Evolutionary conservation across 768 basidiomycete genomes (phyloP), one percentile per base, ranked within the genome.

Genomic region (Hydnomerulius pinastri): DNA sequence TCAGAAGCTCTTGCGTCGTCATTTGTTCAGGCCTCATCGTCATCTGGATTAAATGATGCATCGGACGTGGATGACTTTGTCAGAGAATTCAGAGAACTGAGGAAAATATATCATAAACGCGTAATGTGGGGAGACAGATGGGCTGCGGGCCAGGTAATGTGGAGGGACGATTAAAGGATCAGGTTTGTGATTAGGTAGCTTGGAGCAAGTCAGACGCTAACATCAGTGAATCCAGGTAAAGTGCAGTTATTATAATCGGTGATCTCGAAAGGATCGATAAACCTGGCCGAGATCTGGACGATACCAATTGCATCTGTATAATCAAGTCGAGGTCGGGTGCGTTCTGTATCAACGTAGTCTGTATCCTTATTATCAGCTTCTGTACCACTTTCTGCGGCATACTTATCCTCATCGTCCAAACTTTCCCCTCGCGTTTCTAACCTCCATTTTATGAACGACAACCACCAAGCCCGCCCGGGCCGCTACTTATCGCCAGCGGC

Each of bases 21-120:
- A 0, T 97, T 98, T 64, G 79, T 97, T 23, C 84, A 88, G 49
- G 81, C 81, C 6, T 76, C 78, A 8, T 63, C 73, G 6, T 60
- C 70, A 17, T 56, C 69, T 17, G 57, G 23, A 20, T 32, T 54
- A 47, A 58, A 50, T 43, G 65, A 69, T 37, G 54, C 66, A 53
- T 44, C 55, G 45, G 89, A 90, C 28, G 79, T 94, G 20, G 94
- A 97, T 51, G 83, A 87, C 37, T 98, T 98, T 56, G 81, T 97
- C 45, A 85, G 76, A 59, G 84, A 92, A 58, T 97, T 95, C 73
- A 91, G 87, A 62, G 92, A 93, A 44, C 66, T 84, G 33, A 73
- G 96, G 56, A 95, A 92, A 71, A 77, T 79, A n/a, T 98, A 93
- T 68, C 95, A 98, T 67, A 97, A 96, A 70, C 78, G 95, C 15